Conservation (phyloP, 108 stramenopile genomes). For the Pseudonitzschia pungens region DNA sequence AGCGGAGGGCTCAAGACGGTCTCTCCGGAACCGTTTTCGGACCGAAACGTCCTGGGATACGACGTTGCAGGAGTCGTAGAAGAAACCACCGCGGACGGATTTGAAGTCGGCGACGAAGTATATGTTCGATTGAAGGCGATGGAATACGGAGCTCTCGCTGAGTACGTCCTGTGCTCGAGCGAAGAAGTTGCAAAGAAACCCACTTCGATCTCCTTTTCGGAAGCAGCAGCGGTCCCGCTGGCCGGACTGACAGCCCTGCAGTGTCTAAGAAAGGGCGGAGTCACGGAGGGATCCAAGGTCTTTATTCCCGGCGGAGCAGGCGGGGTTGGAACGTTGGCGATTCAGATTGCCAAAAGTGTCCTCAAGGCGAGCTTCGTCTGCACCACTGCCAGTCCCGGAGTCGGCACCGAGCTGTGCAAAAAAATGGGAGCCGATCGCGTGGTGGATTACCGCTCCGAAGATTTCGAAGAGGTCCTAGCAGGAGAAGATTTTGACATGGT, state of each 20-base stretch:
- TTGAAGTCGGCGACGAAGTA: neutral
- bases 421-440: slow-evolving; percentile 26
- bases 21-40: neutral
- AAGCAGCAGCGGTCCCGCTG: slow-evolving; percentile 38
- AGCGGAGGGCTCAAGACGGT: neutral
- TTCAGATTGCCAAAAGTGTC: slow-evolving; percentile 44
- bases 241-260: slow-evolving; percentile 37
- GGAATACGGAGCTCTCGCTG: slow-evolving; percentile 18
- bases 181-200: slow-evolving; percentile 4
- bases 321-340: slow-evolving; percentile 38
- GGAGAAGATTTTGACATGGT: slow-evolving; percentile 20
- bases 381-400: slow-evolving; percentile 28
- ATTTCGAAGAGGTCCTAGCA: slow-evolving; percentile 20
- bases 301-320: slow-evolving; percentile 38
- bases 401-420: slow-evolving; percentile 9
- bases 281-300: slow-evolving; percentile 28
- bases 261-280: slow-evolving; percentile 15
- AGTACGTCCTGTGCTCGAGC: slow-evolving; percentile 3
- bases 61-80: slow-evolving; percentile 13
- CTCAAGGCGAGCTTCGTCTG: slow-evolving; percentile 22
- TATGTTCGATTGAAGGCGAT: neutral
- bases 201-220: neutral
- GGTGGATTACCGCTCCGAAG: slow-evolving; percentile 23
- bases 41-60: slow-evolving; percentile 12
- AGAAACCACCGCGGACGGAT: neutral